Percentiles rank a stretch among this genome's conserved stretches.
Evolutionary conservation across 1,139 yeast species (phyloP).

Genomic region (Eremothecium gossypii): DNA sequence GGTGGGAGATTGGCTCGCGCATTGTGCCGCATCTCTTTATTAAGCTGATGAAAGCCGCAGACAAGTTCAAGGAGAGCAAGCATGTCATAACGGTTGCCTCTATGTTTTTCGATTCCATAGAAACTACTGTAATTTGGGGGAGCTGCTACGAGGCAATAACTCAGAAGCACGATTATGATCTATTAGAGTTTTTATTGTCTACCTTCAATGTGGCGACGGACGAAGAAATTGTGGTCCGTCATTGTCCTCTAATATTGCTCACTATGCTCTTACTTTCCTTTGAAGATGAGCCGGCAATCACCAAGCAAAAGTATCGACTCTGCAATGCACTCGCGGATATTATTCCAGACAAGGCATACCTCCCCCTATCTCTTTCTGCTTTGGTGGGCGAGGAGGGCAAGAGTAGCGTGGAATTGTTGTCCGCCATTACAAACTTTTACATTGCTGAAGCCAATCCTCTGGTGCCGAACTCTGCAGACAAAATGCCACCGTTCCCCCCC

Average conservation of each 20-base stretch:
- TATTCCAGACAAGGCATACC: constrained; percentile 52
- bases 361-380: constrained; percentile 38
- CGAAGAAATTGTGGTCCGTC: constrained; percentile 73
- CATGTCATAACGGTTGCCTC: constrained; percentile 52
- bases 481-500: constrained; percentile 36
- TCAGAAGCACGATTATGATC: constrained; percentile 29
- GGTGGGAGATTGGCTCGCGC: constrained; percentile 83
- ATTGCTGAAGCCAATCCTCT: constrained; percentile 16
- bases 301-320: constrained; percentile 12
- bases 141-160: constrained; percentile 40
- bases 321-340: constrained; percentile 37
- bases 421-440: constrained; percentile 31
- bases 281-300: constrained; percentile 3
- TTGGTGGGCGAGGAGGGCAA: constrained; percentile 13
- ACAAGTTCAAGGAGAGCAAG: constrained; percentile 20
- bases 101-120: constrained; percentile 76
- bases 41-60: constrained; percentile 46
- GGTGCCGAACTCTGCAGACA: constrained; percentile 10
- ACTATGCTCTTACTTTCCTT: constrained; percentile 31
- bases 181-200: constrained; percentile 50
- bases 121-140: constrained; percentile 69
- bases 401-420: constrained; percentile 20
- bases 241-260: constrained; percentile 62
- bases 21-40: constrained; percentile 62
- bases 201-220: constrained; percentile 63